Evolutionary conservation across 2,329 filamentous ascomycete genomes (phyloP).

Genomic region (Polytolypa hystricis): DNA sequence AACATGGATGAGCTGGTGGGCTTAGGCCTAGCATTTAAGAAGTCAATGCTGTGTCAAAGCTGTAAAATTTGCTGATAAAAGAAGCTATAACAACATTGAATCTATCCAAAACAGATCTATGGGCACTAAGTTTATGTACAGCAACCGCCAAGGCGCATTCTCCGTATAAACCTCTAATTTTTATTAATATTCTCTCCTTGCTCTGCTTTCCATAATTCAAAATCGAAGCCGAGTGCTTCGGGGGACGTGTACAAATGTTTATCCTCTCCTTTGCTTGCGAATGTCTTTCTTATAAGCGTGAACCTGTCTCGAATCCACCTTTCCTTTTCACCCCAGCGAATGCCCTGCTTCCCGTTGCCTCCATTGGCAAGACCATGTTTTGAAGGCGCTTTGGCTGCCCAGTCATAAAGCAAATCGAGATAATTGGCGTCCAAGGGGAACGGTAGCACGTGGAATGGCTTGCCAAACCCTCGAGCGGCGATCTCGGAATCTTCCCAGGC

Average conservation of each 20-base stretch:
- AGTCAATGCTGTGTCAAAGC: no score
- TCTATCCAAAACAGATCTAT: no score
- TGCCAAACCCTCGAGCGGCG: slow-evolving; percentile 35
- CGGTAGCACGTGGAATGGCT: slow-evolving; percentile 43
- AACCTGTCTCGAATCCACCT: slow-evolving; percentile 63
- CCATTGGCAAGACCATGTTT: slow-evolving; percentile 32
- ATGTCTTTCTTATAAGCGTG: slow-evolving; percentile 59
- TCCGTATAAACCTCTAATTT: no score
- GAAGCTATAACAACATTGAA: no score
- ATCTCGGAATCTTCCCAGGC: slow-evolving; percentile 48
- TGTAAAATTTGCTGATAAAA: no score
- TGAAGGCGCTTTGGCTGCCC: slow-evolving; percentile 26
- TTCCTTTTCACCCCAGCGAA: slow-evolving; percentile 58
- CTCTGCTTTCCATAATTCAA: slow-evolving; percentile 27
- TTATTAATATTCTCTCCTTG: no score
- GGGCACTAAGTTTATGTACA: no score
- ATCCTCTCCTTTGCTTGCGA: slow-evolving; percentile 52
- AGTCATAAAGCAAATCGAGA: slow-evolving; percentile 33
- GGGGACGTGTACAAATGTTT: slow-evolving; percentile 49
- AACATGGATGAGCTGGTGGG: no score
- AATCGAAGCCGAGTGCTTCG: slow-evolving; percentile 61
- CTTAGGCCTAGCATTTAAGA: no score
- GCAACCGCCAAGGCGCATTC: no score
- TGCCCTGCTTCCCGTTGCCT: slow-evolving; percentile 53
- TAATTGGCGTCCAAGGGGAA: slow-evolving; percentile 40